Percentiles rank a stretch among this genome's conserved stretches.
Evolutionary conservation across 805 yeast genomes (phyloP).

Genomic region (Pichia scutulata): DNA sequence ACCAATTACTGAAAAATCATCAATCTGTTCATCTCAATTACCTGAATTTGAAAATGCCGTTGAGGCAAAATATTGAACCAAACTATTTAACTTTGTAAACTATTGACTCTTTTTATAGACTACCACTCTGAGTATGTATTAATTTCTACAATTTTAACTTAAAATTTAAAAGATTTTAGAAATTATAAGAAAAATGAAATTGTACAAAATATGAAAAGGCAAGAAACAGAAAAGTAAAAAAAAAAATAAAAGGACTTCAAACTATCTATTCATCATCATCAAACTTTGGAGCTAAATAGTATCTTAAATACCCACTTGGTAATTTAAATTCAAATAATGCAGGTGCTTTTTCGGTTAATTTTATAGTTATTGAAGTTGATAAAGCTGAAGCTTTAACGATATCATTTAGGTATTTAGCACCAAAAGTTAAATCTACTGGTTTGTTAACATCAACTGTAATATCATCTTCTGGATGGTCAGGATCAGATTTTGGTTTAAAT

Average conservation of each 20-base stretch:
- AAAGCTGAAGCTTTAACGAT: constrained; percentile 86
- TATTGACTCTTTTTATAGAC: background rate
- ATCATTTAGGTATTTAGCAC: constrained; percentile 83
- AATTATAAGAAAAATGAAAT: constrained; percentile 3
- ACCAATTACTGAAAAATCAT: constrained; percentile 62
- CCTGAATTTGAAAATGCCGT: constrained; percentile 14
- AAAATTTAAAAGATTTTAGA: background rate
- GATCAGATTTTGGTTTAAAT: constrained; percentile 73
- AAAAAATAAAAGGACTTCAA: background rate
- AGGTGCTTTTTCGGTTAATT: constrained; percentile 86
- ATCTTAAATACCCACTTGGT: constrained; percentile 87
- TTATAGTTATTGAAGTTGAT: constrained; percentile 68
- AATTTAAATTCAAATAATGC: constrained; percentile 89
- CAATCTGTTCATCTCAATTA: constrained; percentile 40
- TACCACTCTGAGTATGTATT: background rate
- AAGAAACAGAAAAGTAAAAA: background rate
- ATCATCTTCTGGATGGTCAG: constrained; percentile 72
- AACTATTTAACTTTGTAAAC: background rate
- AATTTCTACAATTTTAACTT: background rate
- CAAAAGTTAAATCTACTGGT: constrained; percentile 85
- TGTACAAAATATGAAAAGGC: background rate
- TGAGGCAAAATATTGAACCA: constrained; percentile 20
- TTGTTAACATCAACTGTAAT: constrained; percentile 71
- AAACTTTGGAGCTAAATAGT: constrained; percentile 96
- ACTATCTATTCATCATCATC: constrained; percentile 70